Evolutionary conservation across 768 basidiomycete species (phyloP), one percentile per base, ranked within the genome.

Genomic region (Mycena indigotica): DNA sequence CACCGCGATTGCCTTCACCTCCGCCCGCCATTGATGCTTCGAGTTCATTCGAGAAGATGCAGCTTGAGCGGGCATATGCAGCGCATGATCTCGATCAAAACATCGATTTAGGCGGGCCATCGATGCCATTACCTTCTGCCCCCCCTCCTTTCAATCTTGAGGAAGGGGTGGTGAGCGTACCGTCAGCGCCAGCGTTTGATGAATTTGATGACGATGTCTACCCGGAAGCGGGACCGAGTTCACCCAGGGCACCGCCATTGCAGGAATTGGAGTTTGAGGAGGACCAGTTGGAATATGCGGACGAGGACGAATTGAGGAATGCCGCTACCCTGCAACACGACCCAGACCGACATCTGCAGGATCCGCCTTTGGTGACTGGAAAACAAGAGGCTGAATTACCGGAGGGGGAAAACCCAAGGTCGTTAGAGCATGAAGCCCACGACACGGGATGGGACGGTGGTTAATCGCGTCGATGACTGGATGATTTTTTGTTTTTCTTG

Each of bases 41-140:
- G 3, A 32, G 2, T 12, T 21, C 19, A n/a, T 12, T 28, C 38
- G 61, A 62, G 61, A 63, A 63, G 55, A 55, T 56, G 54, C 57
- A 53, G 61, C 39, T 59, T 12, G 61, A 63, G 52, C 25, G 57
- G 26, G 57, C 57, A 55, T 63, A 56, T 46, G 61, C 53, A 10
- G 60, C 24, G 8, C 52, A 44, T 4, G 60, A 50, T 24, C 26
- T 38, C n/a, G 10, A 35, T 35, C 32, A 17, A 35, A 8, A 35
- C 17, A 17, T 17, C 32, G 23, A 8, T 44, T 8, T 8, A 13
- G n/a, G 8, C 21, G 41, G 41, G 41, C 24, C 24, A 13, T 24
- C 46, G 25, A 26, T 6, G 15, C 46, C 46, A 26, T 6, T 21
- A 10, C 46, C 46, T 25, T 13, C 46, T 25, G 46, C 46, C 12